Evolutionary conservation across 2,329 filamentous ascomycete genomes (phyloP).

Genomic region (Neonectria neomacrospora): DNA sequence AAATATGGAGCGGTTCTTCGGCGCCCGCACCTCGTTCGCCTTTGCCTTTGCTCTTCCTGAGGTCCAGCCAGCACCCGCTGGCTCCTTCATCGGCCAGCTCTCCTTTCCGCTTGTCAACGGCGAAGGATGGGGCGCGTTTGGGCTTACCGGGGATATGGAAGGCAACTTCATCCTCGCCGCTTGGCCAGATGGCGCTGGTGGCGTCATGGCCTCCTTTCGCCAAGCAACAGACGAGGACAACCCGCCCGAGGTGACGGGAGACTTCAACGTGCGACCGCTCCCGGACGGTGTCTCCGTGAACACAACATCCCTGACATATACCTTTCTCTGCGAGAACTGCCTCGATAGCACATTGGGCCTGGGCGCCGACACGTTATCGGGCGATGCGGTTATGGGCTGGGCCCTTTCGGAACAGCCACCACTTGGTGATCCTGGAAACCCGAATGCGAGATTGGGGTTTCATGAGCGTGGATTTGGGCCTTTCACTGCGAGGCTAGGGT

Average conservation of each 20-base stretch:
- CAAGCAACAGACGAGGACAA: constrained; percentile 55
- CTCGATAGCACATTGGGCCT: constrained; percentile 32
- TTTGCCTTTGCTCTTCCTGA: constrained; percentile 57
- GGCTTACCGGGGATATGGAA: constrained; percentile 57
- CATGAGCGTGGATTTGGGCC: constrained; percentile 48
- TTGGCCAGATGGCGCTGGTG: constrained; percentile 54
- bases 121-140: constrained; percentile 58
- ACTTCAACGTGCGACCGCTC: constrained; percentile 54
- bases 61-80: constrained; percentile 25
- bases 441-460: constrained; percentile 44
- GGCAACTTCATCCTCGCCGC: constrained; percentile 57
- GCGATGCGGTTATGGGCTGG: constrained; percentile 51
- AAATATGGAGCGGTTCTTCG: constrained; percentile 53
- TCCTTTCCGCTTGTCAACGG: constrained; percentile 53
- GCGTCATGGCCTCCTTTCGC: constrained; percentile 56
- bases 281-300: constrained; percentile 56
- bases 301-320: constrained; percentile 56
- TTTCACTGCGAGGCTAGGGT: constrained; percentile 33
- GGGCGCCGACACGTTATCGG: constrained; percentile 34
- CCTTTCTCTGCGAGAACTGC: constrained; percentile 57
- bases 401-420: constrained; percentile 44
- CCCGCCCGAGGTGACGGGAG: constrained; percentile 55
- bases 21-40: constrained; percentile 51
- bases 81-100: constrained; percentile 49
- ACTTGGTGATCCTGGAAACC: constrained; percentile 35